phyloP scores from a whole-genome alignment of 163 green algal species.

The Prototheca cutis region DNA sequence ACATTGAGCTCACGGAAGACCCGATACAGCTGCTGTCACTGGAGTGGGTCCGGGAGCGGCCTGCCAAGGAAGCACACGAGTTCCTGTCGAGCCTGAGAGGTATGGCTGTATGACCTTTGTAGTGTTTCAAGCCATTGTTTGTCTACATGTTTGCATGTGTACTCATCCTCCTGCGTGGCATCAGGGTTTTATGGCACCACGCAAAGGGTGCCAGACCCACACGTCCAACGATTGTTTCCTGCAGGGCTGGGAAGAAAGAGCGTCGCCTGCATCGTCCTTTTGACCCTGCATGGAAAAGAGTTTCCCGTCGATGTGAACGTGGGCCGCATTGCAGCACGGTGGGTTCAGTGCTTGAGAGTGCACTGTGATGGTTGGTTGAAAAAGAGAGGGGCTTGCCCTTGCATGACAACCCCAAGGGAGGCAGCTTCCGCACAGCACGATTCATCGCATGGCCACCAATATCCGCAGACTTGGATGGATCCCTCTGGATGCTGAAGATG shows the following conservation, averaged over 20 bases:
- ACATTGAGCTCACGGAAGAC: too few relatives aligned
- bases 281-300: conserved; percentile 47
- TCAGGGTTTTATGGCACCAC: too few relatives aligned
- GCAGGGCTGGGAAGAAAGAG: conserved; percentile 67
- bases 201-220: too few relatives aligned
- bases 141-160: too few relatives aligned
- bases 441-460: neutral
- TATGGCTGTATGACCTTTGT: too few relatives aligned
- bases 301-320: conserved; percentile 89
- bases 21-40: conserved; percentile 30
- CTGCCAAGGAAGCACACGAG: conserved; percentile 27
- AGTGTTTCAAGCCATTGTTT: too few relatives aligned
- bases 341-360: neutral
- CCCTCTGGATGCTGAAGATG: conserved; percentile 45
- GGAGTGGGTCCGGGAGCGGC: conserved; percentile 52
- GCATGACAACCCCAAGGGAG: too few relatives aligned
- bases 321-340: conserved; percentile 64
- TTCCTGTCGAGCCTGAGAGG: conserved; percentile 48
- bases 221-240: too few relatives aligned
- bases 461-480: conserved; percentile 43
- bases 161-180: too few relatives aligned
- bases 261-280: conserved; percentile 51
- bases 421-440: neutral
- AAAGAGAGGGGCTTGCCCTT: too few relatives aligned
- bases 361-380: neutral